Conservation (phyloP, 2,329 filamentous ascomycete species). For the Aspergillus sp. region DNA sequence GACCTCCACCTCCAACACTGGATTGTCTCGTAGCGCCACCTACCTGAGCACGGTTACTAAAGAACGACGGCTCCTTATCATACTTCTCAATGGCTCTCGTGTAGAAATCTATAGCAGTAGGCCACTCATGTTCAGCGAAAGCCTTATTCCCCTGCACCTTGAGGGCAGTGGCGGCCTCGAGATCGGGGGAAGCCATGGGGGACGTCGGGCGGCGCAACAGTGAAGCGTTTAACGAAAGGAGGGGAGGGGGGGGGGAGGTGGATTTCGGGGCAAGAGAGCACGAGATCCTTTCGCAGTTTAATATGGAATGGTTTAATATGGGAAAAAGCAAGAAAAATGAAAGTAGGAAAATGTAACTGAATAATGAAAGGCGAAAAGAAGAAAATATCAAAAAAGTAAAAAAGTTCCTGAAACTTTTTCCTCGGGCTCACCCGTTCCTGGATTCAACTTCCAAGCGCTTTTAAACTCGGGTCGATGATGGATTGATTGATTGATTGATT, state of each 20-base stretch:
- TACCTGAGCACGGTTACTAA: slow-evolving; percentile 93
- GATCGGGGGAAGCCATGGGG: slow-evolving; percentile 45
- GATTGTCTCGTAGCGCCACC: slow-evolving; percentile 37
- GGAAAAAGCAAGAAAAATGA: no score
- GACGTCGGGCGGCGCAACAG: background rate
- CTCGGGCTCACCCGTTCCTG: background rate
- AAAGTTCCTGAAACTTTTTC: no score
- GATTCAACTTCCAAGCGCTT: background rate
- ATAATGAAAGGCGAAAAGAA: background rate
- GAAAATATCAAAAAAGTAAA: no score
- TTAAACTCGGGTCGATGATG: background rate
- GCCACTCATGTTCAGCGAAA: slow-evolving; percentile 86
- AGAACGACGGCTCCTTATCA: slow-evolving; percentile 83
- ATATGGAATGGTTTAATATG: no score
- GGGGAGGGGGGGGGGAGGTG: slow-evolving; percentile 23
- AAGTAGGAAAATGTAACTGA: background rate
- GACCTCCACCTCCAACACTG: background rate
- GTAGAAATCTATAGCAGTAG: slow-evolving; percentile 77
- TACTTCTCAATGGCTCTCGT: slow-evolving; percentile 83
- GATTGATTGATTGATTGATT: slow-evolving; percentile 19
- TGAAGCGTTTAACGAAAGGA: background rate
- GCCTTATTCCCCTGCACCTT: slow-evolving; percentile 96
- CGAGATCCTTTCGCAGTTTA: slow-evolving; percentile 3
- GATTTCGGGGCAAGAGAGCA: slow-evolving; percentile 21
- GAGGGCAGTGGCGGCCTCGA: slow-evolving; percentile 73